These are phyloP conservation scores for Dianthus caryophyllus DNA, from an alignment of 148 eudicot species.

Conservation along the genomic window DNA sequence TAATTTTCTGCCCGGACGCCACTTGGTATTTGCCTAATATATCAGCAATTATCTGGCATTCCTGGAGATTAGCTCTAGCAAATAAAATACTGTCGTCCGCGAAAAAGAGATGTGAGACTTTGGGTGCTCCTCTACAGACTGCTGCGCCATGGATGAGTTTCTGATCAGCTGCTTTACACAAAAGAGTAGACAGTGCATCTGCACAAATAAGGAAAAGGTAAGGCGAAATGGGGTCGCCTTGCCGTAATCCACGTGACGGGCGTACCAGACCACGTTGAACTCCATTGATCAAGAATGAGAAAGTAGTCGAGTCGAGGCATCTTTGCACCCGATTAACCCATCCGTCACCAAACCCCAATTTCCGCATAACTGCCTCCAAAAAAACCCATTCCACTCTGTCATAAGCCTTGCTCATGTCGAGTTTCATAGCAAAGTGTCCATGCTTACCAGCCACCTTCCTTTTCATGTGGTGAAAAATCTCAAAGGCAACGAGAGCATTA, in stretches of 20 bases:
- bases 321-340: background rate
- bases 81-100: background rate
- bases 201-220: background rate
- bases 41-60: background rate
- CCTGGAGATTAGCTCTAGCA: background rate
- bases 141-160: too few species aligned
- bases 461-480: too few species aligned
- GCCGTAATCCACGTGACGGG: background rate
- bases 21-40: background rate
- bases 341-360: background rate
- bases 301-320: background rate
- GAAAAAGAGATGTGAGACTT: too few species aligned
- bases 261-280: fast-evolving
- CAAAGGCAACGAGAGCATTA: too few species aligned
- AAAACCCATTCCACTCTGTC: background rate
- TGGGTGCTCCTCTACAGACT: too few species aligned
- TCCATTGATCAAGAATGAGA: background rate
- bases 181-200: background rate
- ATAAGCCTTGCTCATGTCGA: slow-evolving; percentile 1
- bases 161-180: too few species aligned
- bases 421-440: background rate
- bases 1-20: slow-evolving; percentile 4
- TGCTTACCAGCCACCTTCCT: too few species aligned
- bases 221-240: background rate
- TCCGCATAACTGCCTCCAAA: background rate